Evolutionary conservation across 257 asterid species (phyloP), one percentile per base, ranked within the genome.

Genomic region (Lavandula angustifolia): DNA sequence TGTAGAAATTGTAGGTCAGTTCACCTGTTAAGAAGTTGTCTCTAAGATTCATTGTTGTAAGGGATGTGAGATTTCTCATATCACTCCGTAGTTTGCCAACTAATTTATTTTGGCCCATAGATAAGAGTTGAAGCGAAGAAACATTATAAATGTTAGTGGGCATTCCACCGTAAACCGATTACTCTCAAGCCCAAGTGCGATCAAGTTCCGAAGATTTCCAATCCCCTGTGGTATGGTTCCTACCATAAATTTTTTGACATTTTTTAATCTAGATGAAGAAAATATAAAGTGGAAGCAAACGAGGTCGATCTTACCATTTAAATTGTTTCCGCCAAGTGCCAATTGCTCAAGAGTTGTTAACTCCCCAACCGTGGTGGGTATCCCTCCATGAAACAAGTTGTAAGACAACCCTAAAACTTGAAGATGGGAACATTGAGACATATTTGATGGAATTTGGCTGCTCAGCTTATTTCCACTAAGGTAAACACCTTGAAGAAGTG

Each of bases 211-310:
- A 29, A 73, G 72, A 14, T 34, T 27, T 49, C 54, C 54, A 34
- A 73, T 49, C 64, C 42, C 75, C 12, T 13, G 8, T 0, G 79
- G 79, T 16, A 68, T 42, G 6, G 12, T 7, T 37, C 71, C 70
- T 67, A 46, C 47, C 14, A 34, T n/a, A 50, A 18, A 22, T n/a
- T 14, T 11, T 44, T 31, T 33, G 7, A 8, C n/a, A 8, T 0
- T 7, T 38, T 33, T 13, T 18, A 3, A 3, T 40, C 6, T 7
- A 1, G 5, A 8, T 3, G 10, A 49, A 49, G 17, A 46, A 14
- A 12, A 42, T 46, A 9, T 13, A 1, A 7, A 29, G 9, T 27
- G 3, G 6, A 1, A 17, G 18, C 1, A 8, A 4, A 3, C 7
- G 55, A n/a, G n/a, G n/a, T n/a, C n/a, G n/a, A n/a, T 0, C 13